phyloP scores from a whole-genome alignment of 169 alveolate genomes.

The Plasmodium adleri region DNA sequence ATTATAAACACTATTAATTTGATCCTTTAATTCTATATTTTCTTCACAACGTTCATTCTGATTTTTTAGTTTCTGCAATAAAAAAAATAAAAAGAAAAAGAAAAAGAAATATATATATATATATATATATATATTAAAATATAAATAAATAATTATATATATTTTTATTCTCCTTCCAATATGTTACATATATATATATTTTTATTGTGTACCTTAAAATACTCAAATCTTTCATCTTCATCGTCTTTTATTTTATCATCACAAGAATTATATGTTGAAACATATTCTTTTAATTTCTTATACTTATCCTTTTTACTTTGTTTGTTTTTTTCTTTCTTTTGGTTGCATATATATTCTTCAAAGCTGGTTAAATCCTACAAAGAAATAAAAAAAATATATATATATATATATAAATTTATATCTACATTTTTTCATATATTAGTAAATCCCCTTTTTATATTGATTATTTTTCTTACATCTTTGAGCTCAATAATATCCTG shows the following conservation, averaged over 20 bases:
- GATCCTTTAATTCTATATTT: slow-evolving; percentile 31
- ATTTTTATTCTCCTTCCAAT: neutral
- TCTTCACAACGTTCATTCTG: neutral
- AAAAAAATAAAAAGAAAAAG: too few relatives aligned
- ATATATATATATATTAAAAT: neutral
- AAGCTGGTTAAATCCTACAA: slow-evolving; percentile 48
- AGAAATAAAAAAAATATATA: neutral
- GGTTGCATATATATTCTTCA: slow-evolving; percentile 21
- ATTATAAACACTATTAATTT: slow-evolving; percentile 28
- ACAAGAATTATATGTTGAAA: neutral
- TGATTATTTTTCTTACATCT: slow-evolving; percentile 18
- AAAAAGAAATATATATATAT: neutral
- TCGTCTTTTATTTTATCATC: slow-evolving; percentile 3
- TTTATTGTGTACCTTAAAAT: slow-evolving; percentile 42
- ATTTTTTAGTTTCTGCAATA: slow-evolving; percentile 40
- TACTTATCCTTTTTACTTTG: neutral
- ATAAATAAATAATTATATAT: neutral
- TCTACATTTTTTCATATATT: neutral
- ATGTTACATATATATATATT: neutral
- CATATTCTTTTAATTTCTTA: neutral
- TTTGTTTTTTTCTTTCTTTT: slow-evolving; percentile 13
- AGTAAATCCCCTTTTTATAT: neutral
- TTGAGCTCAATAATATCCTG: slow-evolving; percentile 32
- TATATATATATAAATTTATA: neutral
- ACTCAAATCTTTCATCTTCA: slow-evolving; percentile 66